phyloP scores from a whole-genome alignment of 1,284 basidiomycete genomes.

The Sanguinoderma infundibulare region DNA sequence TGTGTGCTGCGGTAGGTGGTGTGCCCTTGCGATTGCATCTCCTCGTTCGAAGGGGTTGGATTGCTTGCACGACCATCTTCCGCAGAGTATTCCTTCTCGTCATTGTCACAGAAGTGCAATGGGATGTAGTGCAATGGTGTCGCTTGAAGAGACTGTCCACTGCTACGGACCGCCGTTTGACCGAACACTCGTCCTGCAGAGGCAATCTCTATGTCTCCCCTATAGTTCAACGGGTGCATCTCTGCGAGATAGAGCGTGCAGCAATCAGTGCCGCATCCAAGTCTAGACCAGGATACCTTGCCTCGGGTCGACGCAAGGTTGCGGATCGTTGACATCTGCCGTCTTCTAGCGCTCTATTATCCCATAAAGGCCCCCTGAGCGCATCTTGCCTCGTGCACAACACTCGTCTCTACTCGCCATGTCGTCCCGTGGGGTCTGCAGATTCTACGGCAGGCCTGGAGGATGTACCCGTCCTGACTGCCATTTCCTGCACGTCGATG shows the following conservation, averaged over 20 bases:
- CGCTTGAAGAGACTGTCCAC: not conserved
- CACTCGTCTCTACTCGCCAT: constrained; percentile 1
- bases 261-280: not conserved
- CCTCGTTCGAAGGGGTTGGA: not conserved
- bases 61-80: not conserved
- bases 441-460: constrained; percentile 27
- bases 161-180: not conserved
- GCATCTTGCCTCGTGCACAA: not conserved
- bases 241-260: not conserved
- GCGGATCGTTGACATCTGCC: not conserved
- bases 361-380: not conserved
- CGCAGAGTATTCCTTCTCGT: not conserved
- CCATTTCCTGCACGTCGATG: constrained; percentile 22
- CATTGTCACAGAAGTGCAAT: not conserved
- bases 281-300: not conserved
- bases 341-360: constrained; percentile 3
- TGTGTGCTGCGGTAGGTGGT: constrained; percentile 6
- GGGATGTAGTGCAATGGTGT: not conserved
- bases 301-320: not conserved
- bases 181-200: not conserved
- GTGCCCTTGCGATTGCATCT: not conserved
- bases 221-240: not conserved
- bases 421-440: constrained; percentile 20
- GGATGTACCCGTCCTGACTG: constrained; percentile 28
- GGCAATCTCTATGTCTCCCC: not conserved